Base-by-base conservation (phyloP, 2,329 filamentous ascomycete genomes). In the Chaetomium strumarium region DNA sequence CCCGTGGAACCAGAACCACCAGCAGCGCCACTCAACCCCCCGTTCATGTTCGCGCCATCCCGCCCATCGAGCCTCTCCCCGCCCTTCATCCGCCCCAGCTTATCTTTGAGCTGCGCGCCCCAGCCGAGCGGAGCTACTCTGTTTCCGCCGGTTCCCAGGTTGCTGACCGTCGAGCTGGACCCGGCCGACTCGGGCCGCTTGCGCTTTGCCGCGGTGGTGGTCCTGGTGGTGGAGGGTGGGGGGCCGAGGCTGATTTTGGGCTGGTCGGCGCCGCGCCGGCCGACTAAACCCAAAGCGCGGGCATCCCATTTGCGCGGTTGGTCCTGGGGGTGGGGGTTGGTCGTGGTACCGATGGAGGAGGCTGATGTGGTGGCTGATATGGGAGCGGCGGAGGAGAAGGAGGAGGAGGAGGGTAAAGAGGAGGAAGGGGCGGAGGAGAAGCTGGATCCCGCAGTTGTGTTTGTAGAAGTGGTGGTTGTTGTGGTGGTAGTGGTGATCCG, bases 21-120 rank as follows among this genome's bases (percentile, higher is more conserved):
- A 20, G 47, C 44, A 20, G 39, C 13, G 17, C 33, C 33, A 34
- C 10, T 10, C 11, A 34, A 14, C 4, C 10, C 11, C 33, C 5
- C 11, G 11, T 10, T 14, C 33, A 34, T 4, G 11, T 10, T 14
- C 33, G 12, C 33, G 11, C 5, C 33, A 16, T 8, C 50, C 36
- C 46, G 34, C 34, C 46, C 51, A n/a, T 62, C 60, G 19, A 81
- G 62, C 58, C 72, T 77, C 65, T 82, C 79, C 2, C 81, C 81
- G 4, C 81, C 75, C 63, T 78, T 82, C 82, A 85, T 84, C 56
- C 75, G 73, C 3, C 75, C 67, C 24, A 85, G 70, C 67, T 84
- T 84, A 38, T 76, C 73, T 53, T 69, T 73, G 8, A 85, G 66
- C 33, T 67, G 69, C 9, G 72, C 70, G 39, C 82, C 82, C 82